Percentiles rank a stretch among this genome's conserved stretches.
These are phyloP conservation scores for Fraxinus dipetala DNA, from an alignment of 305 asterid genomes.

Conservation along the genomic window DNA sequence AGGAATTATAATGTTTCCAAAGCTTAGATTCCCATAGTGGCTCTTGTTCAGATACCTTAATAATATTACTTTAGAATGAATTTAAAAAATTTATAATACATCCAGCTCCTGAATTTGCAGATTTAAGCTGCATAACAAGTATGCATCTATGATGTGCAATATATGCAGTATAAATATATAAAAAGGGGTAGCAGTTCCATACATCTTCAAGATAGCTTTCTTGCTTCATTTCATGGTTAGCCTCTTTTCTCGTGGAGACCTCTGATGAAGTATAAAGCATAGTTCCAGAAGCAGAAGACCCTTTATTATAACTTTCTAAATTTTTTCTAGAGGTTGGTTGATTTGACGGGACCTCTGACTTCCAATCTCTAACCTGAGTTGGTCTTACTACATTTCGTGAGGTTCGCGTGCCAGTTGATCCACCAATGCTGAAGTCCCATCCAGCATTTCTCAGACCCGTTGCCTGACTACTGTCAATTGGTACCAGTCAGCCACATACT, in stretches of 20 bases:
- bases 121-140: background rate
- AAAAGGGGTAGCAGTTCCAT: slow-evolving; percentile 34
- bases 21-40: background rate
- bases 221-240: slow-evolving; percentile 39
- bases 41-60: background rate
- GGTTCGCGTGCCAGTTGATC: slow-evolving; percentile 64
- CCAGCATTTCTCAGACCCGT: slow-evolving; percentile 60
- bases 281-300: slow-evolving; percentile 66
- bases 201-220: slow-evolving; percentile 58
- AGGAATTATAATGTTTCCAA: background rate
- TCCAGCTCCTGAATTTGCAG: slow-evolving; percentile 20
- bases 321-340: slow-evolving; percentile 52
- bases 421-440: slow-evolving; percentile 93
- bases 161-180: slow-evolving; percentile 7
- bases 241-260: slow-evolving; percentile 42
- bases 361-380: slow-evolving; percentile 78
- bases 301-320: slow-evolving; percentile 47
- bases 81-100: background rate
- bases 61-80: background rate
- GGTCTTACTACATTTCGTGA: slow-evolving; percentile 74
- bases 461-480: slow-evolving; percentile 56
- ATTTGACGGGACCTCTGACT: slow-evolving; percentile 53
- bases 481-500: slow-evolving; percentile 29
- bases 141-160: slow-evolving; percentile 13
- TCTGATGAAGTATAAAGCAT: slow-evolving; percentile 41